phyloP scores from a whole-genome alignment of 2,329 filamentous ascomycete genomes.

The Ascochyta clinopodiicola region DNA sequence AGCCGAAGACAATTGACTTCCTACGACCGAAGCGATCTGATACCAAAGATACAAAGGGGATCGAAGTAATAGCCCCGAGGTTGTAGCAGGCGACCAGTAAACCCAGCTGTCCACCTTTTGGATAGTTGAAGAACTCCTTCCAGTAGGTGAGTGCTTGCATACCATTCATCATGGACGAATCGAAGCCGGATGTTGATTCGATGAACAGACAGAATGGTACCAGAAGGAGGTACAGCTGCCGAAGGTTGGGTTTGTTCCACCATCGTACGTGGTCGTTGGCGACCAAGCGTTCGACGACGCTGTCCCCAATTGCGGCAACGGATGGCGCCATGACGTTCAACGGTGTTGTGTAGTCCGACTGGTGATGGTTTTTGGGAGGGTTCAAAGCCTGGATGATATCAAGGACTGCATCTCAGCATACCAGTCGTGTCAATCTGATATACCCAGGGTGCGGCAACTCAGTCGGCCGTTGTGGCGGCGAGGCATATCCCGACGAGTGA shows the following conservation, averaged over 20 bases:
- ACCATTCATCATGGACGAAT: constrained; percentile 57
- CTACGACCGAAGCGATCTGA: constrained; percentile 64
- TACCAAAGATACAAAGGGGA: constrained; percentile 64
- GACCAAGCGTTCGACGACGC: constrained; percentile 42
- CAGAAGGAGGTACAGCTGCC: constrained; percentile 63
- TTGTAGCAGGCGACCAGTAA: constrained; percentile 66
- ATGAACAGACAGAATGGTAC: constrained; percentile 68
- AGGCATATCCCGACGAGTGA: constrained; percentile 4
- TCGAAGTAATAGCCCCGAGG: constrained; percentile 63
- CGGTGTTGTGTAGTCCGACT: too few species aligned
- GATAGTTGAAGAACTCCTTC: constrained; percentile 57
- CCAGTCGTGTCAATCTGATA: not conserved
- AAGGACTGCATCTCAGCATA: not conserved
- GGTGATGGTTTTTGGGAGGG: not conserved
- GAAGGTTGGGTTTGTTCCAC: constrained; percentile 67
- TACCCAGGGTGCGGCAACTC: constrained; percentile 3
- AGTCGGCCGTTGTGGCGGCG: constrained; percentile 8
- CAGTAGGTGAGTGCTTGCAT: constrained; percentile 46
- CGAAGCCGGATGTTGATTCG: constrained; percentile 67
- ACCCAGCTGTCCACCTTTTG: constrained; percentile 56
- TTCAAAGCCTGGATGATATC: not conserved
- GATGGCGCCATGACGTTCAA: constrained; percentile 33
- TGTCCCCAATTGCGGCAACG: constrained; percentile 25
- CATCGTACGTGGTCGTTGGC: constrained; percentile 54
- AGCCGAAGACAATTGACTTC: constrained; percentile 64